A percentile compares a stretch with the other conserved stretches of the same genome.
Conservation (phyloP, 495 filamentous ascomycete genomes). For the Barbatosphaeria neglecta region DNA sequence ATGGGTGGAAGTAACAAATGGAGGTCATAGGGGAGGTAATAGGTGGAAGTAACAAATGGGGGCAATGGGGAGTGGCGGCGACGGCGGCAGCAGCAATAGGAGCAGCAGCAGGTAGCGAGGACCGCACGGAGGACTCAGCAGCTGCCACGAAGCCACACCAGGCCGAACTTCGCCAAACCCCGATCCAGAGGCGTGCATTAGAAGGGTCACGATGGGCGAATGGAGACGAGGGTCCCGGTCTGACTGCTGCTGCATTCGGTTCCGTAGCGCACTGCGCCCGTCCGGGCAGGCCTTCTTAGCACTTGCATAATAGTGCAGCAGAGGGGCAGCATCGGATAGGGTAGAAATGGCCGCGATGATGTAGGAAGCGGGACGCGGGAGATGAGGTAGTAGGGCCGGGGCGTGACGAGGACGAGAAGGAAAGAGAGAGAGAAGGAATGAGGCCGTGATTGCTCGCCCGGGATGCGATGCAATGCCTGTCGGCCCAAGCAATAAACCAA, state of each 20-base stretch:
- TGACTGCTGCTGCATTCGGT: conserved; percentile 4
- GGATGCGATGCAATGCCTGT: background rate
- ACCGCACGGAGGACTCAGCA: conserved; percentile 24
- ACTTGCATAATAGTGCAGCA: conserved; percentile 9
- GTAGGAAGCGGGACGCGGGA: background rate
- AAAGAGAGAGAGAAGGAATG: conserved; percentile 16
- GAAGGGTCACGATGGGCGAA: conserved; percentile 2
- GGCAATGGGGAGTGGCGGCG: conserved; percentile 4
- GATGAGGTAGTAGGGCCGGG: background rate
- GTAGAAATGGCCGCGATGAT: background rate
- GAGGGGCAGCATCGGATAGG: background rate
- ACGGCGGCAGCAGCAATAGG: conserved; percentile 7
- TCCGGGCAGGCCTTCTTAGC: background rate
- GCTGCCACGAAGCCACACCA: conserved; percentile 34
- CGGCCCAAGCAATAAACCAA: background rate
- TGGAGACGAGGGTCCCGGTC: conserved; percentile 1
- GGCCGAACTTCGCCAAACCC: conserved; percentile 1
- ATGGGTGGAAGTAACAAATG: too few species aligned
- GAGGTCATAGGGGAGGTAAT: too few species aligned
- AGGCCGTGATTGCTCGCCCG: conserved; percentile 1
- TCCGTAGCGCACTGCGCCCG: background rate
- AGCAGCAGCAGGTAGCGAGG: too few species aligned
- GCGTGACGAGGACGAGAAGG: conserved; percentile 4
- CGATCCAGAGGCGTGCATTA: conserved; percentile 13
- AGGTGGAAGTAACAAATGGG: too few species aligned